Base-by-base conservation (phyloP, 1,284 basidiomycete genomes). In the Moesziomyces sp. region DNA sequence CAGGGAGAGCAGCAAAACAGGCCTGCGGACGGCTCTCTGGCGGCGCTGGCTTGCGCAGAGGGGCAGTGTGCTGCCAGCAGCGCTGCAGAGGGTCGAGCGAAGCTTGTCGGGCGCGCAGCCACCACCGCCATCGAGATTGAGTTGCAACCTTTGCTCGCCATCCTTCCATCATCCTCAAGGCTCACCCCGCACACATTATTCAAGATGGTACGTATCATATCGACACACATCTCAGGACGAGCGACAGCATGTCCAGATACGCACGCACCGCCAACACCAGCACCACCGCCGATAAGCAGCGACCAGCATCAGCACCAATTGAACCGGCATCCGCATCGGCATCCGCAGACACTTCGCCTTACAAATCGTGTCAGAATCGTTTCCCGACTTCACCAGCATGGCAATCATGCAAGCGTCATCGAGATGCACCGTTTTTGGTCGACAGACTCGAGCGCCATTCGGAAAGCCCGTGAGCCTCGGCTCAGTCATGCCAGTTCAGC, bases 101-200 rank as follows among this genome's bases (percentile, higher is more conserved):
- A 13, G 30, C 30, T 10, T 33, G 38, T 40, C 38, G 38, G 38
- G 38, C 38, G 38, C n/a, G 49, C 46, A 30, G 52, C 48, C 64
- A 52, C 53, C 64, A 60, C 46, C 58, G 58, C 53, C 54, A 46
- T 56, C 58, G 21, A 69, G 51, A 44, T 54, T 52, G 35, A 33
- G n/a, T 55, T 21, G 49, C 42, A 47, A 44, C 50, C 49, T 55
- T 48, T 51, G 58, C 55, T 47, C 59, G 63, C 69, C 63, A 62
- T 72, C 63, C 63, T 72, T 59, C 69, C 69, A 72, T 72, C 69
- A 71, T 71, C 62, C 63, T 72, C 69, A 72, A 72, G 69, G 63
- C 69, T 72, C 69, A 72, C 58, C 63, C 52, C 48, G 56, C 50
- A 61, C 52, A 62, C 52, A 58, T 38, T 57, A 46, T 48, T 66